Base-by-base conservation (phyloP, 768 basidiomycete genomes). In the Suillus occidentalis region DNA sequence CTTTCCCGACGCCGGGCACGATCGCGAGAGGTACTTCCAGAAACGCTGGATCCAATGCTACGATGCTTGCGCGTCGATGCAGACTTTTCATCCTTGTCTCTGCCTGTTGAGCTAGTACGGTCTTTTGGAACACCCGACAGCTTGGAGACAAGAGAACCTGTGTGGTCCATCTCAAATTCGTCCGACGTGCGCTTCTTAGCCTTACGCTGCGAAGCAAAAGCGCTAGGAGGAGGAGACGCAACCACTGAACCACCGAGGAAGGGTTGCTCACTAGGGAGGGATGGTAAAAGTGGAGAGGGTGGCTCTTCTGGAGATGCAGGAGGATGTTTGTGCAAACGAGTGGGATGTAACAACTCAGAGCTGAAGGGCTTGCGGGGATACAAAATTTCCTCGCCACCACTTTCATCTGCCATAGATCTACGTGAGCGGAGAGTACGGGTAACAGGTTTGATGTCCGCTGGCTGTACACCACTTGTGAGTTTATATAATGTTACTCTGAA, bases 331-430 rank as follows among this genome's bases (percentile, higher is more conserved):
- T 78, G 70, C 36, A 75, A 75, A 49, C 74, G 73, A 52, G 73
- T 73, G 12, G 78, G 72, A 63, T 78, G 71, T 9, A 75, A 66
- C 57, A 77, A 65, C 20, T 77, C 73, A 18, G 70, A 49, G 10
- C 66, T 71, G 49, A 70, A 70, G 25, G 79, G 79, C 66, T 90
- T 87, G 63, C 92, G 89, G 47, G 92, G 92, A 76, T 95, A 95
- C 34, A 95, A 78, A 65, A 95, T 94, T 76, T 95, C 93, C 76
- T 95, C 93, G 49, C 93, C 92, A 6, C 93, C 93, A 71, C 92
- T 94, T 76, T 94, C 93, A 68, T 91, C 89, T 9, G 90, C 85
- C 65, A 86, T 82, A 1, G 92, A 94, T 63, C 85, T 86, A 39
- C 84, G 83, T 53, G 79, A 72, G 53, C 89, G 86, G 61, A 91